A percentile compares a stretch with the other conserved stretches of the same genome.
These are phyloP conservation scores for Punica granatum DNA, from an alignment of 345 rosid genomes.

Conservation along the genomic window DNA sequence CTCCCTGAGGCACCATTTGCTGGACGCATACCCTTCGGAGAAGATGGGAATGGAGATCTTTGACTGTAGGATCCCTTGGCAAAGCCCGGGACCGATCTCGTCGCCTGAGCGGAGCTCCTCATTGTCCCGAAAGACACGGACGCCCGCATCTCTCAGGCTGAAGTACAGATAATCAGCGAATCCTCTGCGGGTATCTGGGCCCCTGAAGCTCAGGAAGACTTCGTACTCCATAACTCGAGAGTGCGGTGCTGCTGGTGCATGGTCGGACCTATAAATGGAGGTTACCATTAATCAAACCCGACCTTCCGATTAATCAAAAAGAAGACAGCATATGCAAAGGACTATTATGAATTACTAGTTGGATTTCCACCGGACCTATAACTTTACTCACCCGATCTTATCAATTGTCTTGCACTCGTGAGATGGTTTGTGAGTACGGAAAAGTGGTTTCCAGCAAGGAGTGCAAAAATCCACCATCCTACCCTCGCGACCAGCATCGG, in stretches of 20 bases:
- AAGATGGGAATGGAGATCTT: conserved; percentile 4
- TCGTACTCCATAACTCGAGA: background rate
- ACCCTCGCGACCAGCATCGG: too few species aligned
- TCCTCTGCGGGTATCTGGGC: background rate
- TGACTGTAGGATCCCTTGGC: background rate
- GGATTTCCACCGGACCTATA: too few species aligned
- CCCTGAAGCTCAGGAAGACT: background rate
- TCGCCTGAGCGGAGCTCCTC: conserved; percentile 1
- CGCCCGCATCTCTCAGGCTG: background rate
- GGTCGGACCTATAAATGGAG: too few species aligned
- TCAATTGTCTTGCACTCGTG: too few species aligned
- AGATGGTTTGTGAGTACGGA: too few species aligned
- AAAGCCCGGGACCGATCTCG: background rate
- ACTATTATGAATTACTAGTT: too few species aligned
- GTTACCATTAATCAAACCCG: too few species aligned
- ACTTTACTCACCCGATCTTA: too few species aligned
- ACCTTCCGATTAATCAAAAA: too few species aligned
- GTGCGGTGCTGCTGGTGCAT: background rate
- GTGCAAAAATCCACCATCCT: too few species aligned
- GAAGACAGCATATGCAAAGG: too few species aligned
- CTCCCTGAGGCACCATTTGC: conserved; percentile 6
- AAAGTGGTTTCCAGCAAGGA: too few species aligned
- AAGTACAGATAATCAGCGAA: background rate
- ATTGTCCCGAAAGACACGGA: conserved; percentile 2
- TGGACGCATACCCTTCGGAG: conserved; percentile 3